These are phyloP conservation scores for Fusarium succisae DNA, from an alignment of 2,329 filamentous ascomycete species.

Conservation along the genomic window DNA sequence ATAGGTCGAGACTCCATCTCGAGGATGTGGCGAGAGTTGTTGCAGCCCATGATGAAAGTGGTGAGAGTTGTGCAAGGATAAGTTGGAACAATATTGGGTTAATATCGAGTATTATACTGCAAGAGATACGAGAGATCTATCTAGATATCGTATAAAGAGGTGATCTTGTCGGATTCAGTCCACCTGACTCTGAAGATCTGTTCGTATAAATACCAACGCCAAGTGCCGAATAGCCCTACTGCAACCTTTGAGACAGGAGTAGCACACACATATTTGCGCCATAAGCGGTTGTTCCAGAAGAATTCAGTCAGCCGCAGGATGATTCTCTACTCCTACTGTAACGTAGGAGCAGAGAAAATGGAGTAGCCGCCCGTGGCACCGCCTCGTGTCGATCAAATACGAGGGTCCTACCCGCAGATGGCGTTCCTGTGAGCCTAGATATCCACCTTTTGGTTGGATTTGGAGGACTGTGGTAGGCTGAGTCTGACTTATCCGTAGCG, in stretches of 20 bases:
- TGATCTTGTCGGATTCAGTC: neutral
- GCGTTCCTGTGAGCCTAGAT: constrained; percentile 20
- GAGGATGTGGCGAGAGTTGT: constrained; percentile 26
- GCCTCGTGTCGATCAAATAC: constrained; percentile 36
- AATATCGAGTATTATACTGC: neutral
- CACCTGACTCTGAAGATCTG: constrained; percentile 13
- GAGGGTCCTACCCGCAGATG: constrained; percentile 30
- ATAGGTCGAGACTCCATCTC: constrained; percentile 33
- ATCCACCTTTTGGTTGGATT: constrained; percentile 19
- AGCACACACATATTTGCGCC: constrained; percentile 11
- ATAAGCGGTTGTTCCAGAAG: constrained; percentile 16
- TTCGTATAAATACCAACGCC: constrained; percentile 22
- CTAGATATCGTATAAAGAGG: constrained; percentile 1
- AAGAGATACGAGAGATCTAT: neutral
- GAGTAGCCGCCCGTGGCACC: constrained; percentile 21
- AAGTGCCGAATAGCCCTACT: constrained; percentile 2
- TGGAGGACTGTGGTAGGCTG: constrained; percentile 17
- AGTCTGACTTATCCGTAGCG: constrained; percentile 1
- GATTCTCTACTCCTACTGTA: neutral
- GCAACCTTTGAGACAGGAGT: neutral
- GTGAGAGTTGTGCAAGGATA: neutral
- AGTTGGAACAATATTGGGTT: neutral
- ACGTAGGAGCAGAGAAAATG: constrained; percentile 22
- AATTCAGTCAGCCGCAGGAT: constrained; percentile 10
- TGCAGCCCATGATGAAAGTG: constrained; percentile 30